Evolutionary conservation across 345 rosid species (phyloP).

Genomic region (Populus simonii): DNA sequence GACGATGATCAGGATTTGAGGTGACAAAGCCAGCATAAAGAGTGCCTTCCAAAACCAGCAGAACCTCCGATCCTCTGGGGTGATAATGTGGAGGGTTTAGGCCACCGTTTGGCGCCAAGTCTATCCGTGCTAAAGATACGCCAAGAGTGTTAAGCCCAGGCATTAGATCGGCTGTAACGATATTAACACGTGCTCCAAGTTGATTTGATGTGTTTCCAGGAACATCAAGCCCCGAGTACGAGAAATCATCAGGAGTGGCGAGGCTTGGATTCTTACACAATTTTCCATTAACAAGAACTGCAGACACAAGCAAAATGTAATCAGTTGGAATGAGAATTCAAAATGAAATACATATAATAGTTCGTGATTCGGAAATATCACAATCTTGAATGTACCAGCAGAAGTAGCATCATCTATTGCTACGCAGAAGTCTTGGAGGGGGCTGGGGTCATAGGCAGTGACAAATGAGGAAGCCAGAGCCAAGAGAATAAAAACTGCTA

Average conservation of each 20-base stretch:
- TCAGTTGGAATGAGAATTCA: background rate
- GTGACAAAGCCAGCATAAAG: conserved; percentile 16
- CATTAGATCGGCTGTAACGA: background rate
- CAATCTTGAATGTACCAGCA: background rate
- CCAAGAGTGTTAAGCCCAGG: background rate
- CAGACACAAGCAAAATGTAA: background rate
- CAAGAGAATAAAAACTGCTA: background rate
- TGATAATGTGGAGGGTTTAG: conserved; percentile 22
- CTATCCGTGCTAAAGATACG: background rate
- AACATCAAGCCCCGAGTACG: background rate
- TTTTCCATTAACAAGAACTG: too few species aligned
- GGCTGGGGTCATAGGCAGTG: conserved; percentile 12
- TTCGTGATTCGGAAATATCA: background rate
- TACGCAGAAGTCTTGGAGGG: conserved; percentile 14
- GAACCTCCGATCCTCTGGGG: conserved; percentile 21
- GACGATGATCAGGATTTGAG: conserved; percentile 10
- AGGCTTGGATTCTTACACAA: too few species aligned
- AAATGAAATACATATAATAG: background rate
- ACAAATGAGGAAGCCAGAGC: background rate
- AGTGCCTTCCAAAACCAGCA: conserved; percentile 1
- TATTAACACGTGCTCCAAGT: background rate
- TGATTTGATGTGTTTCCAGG: background rate
- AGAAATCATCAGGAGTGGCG: background rate
- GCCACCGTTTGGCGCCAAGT: conserved; percentile 2
- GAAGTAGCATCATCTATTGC: background rate